phyloP scores from a whole-genome alignment of 371 early-diverging fungal species.

The Thermomucor indicae-seudaticae region DNA sequence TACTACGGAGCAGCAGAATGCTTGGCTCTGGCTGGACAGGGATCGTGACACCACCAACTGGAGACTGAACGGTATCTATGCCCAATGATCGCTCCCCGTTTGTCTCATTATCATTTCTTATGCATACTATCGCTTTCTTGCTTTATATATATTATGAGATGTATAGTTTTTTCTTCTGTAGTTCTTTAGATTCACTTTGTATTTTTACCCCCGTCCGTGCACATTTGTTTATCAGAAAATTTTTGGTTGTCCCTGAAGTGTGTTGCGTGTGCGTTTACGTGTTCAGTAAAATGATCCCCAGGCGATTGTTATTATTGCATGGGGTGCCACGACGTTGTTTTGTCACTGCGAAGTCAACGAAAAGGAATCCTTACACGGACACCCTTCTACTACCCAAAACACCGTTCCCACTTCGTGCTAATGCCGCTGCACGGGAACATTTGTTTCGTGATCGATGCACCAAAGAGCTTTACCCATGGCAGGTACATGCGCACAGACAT shows the following conservation, averaged over 20 bases:
- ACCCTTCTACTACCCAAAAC: constrained; percentile 76
- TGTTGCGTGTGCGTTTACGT: too few relatives aligned
- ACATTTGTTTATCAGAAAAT: not conserved
- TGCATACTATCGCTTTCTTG: constrained; percentile 4
- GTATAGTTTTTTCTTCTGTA: not conserved
- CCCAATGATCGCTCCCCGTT: constrained; percentile 9
- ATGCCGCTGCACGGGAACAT: constrained; percentile 61
- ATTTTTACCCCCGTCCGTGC: not conserved
- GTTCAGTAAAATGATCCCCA: too few relatives aligned
- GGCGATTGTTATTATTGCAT: too few relatives aligned
- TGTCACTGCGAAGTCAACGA: not conserved
- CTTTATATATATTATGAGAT: constrained; percentile 1
- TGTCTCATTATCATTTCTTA: not conserved
- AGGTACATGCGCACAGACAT: too few relatives aligned
- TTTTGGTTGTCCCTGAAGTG: too few relatives aligned
- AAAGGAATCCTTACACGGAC: constrained; percentile 44
- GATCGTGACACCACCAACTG: constrained; percentile 13
- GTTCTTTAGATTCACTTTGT: too few relatives aligned
- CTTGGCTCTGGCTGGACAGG: constrained; percentile 1
- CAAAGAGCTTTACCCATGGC: constrained; percentile 72
- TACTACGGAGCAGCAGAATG: too few relatives aligned
- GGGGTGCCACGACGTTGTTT: too few relatives aligned
- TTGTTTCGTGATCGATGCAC: constrained; percentile 63
- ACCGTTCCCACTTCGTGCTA: constrained; percentile 66
- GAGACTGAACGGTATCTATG: constrained; percentile 23